These are phyloP conservation scores for Aspergillus viridinutans DNA, from an alignment of 2,329 filamentous ascomycete genomes.

Conservation along the genomic window DNA sequence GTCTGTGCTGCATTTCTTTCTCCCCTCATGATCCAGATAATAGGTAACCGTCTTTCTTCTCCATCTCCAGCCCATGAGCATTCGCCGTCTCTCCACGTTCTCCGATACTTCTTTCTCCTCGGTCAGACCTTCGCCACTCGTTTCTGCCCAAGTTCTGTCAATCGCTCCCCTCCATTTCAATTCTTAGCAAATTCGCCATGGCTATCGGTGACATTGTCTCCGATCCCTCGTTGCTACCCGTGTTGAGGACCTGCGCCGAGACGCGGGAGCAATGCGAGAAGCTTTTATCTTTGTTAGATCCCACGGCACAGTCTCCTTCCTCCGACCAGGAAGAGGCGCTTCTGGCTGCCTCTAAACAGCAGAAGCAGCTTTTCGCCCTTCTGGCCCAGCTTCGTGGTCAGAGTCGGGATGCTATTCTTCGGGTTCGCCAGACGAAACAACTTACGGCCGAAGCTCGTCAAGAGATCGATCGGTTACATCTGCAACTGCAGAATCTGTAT, in stretches of 20 bases:
- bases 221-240: slow-evolving; percentile 61
- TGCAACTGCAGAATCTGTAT: slow-evolving; percentile 91
- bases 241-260: slow-evolving; percentile 68
- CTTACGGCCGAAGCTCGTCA: slow-evolving; percentile 81
- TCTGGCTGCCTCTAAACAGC: slow-evolving; percentile 64
- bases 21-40: not conserved
- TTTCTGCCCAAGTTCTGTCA: slow-evolving; percentile 7
- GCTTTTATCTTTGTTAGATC: slow-evolving; percentile 54
- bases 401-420: slow-evolving; percentile 76
- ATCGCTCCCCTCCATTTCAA: slow-evolving; percentile 7
- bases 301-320: slow-evolving; percentile 38
- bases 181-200: slow-evolving; percentile 39
- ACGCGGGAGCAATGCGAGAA: slow-evolving; percentile 67
- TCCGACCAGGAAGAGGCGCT: slow-evolving; percentile 48
- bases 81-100: slow-evolving; percentile 11
- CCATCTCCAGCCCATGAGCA: slow-evolving; percentile 10
- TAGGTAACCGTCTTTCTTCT: not conserved
- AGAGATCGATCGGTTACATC: slow-evolving; percentile 84
- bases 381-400: slow-evolving; percentile 76
- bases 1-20: not conserved
- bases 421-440: slow-evolving; percentile 79
- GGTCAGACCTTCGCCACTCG: slow-evolving; percentile 1
- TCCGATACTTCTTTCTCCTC: slow-evolving; percentile 4
- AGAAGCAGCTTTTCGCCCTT: slow-evolving; percentile 74
- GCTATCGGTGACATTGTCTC: slow-evolving; percentile 57